These are phyloP conservation scores for Metschnikowia sp. DNA, from an alignment of 805 yeast genomes.

Conservation along the genomic window DNA sequence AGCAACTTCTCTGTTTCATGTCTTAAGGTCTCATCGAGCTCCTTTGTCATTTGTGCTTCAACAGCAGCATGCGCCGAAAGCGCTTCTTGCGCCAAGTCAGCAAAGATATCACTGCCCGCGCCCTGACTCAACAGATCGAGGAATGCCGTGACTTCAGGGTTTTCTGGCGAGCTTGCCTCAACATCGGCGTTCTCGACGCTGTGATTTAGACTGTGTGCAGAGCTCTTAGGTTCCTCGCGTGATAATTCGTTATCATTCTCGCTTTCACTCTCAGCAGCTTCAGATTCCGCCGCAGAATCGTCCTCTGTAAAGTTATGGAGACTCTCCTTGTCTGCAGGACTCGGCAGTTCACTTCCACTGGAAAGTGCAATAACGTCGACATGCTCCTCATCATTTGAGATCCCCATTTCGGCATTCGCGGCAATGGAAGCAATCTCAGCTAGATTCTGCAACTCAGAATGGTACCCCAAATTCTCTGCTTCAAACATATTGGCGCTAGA, in stretches of 20 bases:
- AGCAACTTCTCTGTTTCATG: not conserved
- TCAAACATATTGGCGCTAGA: too few relatives aligned
- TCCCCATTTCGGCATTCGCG: too few relatives aligned
- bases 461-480: too few relatives aligned
- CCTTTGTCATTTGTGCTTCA: not conserved
- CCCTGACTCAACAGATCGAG: not conserved
- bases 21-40: not conserved
- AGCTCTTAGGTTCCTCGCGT: not conserved
- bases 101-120: not conserved
- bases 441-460: too few relatives aligned
- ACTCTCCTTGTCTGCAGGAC: not conserved
- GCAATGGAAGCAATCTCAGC: too few relatives aligned
- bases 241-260: not conserved
- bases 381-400: not conserved
- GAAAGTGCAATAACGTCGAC: not conserved
- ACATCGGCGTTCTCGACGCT: too few relatives aligned
- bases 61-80: not conserved
- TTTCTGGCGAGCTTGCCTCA: not conserved
- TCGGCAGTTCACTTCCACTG: too few relatives aligned
- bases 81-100: slow-evolving; percentile 1
- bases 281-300: not conserved
- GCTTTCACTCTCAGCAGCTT: not conserved
- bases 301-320: slow-evolving; percentile 1
- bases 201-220: too few relatives aligned
- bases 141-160: not conserved